Evolutionary conservation across 805 yeast genomes (phyloP), one percentile per base, ranked within the genome.

Genomic region (Candida sanyiensis): DNA sequence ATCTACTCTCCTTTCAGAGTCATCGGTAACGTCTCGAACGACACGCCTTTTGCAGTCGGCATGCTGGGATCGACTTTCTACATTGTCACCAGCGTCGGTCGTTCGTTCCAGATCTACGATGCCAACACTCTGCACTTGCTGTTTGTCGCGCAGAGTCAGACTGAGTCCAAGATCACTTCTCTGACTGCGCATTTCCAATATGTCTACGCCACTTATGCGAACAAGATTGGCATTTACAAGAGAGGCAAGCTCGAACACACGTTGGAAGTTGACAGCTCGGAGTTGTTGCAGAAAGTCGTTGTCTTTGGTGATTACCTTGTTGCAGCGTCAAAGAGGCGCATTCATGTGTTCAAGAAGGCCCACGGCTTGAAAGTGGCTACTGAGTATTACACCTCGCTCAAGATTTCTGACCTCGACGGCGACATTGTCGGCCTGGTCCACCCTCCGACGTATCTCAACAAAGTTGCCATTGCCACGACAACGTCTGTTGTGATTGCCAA

Each of bases 381-480:
- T n/a, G 83, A 76, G 49, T 70, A 72, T 39, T 82, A 88, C 60
- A 77, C 95, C 5, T 67, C 78, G 12, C 60, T 89, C 36, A 61
- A 64, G 30, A 56, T 77, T 35, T 74, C 80, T 20, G 61, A 70
- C n/a, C 60, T 80, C 12, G 80, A 83, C 47, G 96, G 95, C 17
- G 71, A 69, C 7, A 71, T 93, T 13, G 80, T 82, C 9, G 80
- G 78, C 30, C 48, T 83, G 15, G 53, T 76, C 9, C 99, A 93
- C 59, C 81, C 90, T 35, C 89, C 97, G 22, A 90, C 99, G 0
- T 89, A 90, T 57, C 61, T 94, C 54, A 93, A 93, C 67, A 93
- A 93, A 57, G 65, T 94, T 20, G 80, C 83, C 2, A 78, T 90
- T 22, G 85, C 89, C n/a, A 85, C 97, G 1, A 68, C 80, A 5